These are phyloP conservation scores for Penicillium thymicola DNA, from an alignment of 2,329 filamentous ascomycete species.

Conservation along the genomic window DNA sequence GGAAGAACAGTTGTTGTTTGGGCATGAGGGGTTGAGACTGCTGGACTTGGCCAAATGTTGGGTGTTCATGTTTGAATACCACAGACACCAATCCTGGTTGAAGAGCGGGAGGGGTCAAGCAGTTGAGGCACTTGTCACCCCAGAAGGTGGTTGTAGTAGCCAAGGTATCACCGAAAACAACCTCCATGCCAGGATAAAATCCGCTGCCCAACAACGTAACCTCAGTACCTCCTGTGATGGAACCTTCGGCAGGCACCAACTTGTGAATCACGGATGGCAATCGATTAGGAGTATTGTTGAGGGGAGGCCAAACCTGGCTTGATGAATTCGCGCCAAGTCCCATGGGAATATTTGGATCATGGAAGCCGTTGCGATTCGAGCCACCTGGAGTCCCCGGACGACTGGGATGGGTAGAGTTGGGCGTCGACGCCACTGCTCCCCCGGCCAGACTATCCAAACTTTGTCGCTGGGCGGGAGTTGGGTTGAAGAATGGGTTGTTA, in stretches of 20 bases:
- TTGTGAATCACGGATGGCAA: conserved; percentile 69
- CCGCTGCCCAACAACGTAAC: conserved; percentile 79
- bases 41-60: conserved; percentile 48
- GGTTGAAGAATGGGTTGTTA: conserved; percentile 57
- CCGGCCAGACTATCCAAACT: conserved; percentile 65
- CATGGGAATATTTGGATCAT: conserved; percentile 32
- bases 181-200: conserved; percentile 75
- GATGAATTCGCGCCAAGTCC: conserved; percentile 44
- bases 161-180: conserved; percentile 73
- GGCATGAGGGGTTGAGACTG: conserved; percentile 43
- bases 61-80: conserved; percentile 59
- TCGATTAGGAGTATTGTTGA: conserved; percentile 51
- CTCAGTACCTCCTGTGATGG: conserved; percentile 78
- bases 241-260: conserved; percentile 77
- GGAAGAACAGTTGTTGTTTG: conserved; percentile 59
- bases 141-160: conserved; percentile 75
- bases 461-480: conserved; percentile 54
- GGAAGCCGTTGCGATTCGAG: conserved; percentile 45
- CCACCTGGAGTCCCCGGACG: conserved; percentile 68
- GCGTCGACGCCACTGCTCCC: conserved; percentile 67
- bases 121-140: conserved; percentile 76
- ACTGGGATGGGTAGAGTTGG: conserved; percentile 69
- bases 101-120: conserved; percentile 68
- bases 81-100: conserved; percentile 68
- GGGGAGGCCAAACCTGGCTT: conserved; percentile 52